Evolutionary conservation across 106 monocot genomes (phyloP), one percentile per base, ranked within the genome.

Genomic region (Apostasia shenzhenica): DNA sequence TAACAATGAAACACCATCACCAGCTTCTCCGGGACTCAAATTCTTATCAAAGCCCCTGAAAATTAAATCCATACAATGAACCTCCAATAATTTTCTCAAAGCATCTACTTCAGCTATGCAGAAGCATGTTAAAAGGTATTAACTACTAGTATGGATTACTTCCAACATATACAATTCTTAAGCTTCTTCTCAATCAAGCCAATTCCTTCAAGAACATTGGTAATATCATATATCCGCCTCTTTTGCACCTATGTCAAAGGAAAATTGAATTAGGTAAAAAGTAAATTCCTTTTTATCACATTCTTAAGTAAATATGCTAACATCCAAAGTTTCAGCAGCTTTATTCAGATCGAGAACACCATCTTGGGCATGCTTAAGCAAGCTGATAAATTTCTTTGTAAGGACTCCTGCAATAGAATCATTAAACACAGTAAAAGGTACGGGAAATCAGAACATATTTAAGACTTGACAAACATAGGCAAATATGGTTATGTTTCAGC

Each of bases 171-270:
- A 68, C 70, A 71, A 67, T 89, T 89, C 62, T 89, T 89, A 37
- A 82, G 74, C 70, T 74, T 82, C 82, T 89, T 89, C 74, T 89
- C 89, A 64, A 89, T 89, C 57, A 89, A 60, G 43, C 85, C 89
- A 72, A 82, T 82, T 64, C 89, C 89, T 80, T 89, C 89, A 51
- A 89, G 82, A 14, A 89, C 89, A 78, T 85, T 89, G 63, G 89
- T 89, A 50, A 89, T 89, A 44, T 89, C 89, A 82, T 89, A 89
- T 68, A 89, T 85, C 55, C 89, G 68, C 71, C 89, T 85, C 66
- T 89, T 89, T 72, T 89, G 89, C 43, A 85, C 89, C 89, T 89
- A 57, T 45, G 51, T 12, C 14, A 59, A 6, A 5, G 56, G 11
- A 80, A 54, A 14, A 2, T 5, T 50, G 44, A 26, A 41, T 52